Percentiles rank a stretch among this genome's conserved stretches.
phyloP scores from a whole-genome alignment of 2,329 filamentous ascomycete species.

The Microcyclosporella mali region DNA sequence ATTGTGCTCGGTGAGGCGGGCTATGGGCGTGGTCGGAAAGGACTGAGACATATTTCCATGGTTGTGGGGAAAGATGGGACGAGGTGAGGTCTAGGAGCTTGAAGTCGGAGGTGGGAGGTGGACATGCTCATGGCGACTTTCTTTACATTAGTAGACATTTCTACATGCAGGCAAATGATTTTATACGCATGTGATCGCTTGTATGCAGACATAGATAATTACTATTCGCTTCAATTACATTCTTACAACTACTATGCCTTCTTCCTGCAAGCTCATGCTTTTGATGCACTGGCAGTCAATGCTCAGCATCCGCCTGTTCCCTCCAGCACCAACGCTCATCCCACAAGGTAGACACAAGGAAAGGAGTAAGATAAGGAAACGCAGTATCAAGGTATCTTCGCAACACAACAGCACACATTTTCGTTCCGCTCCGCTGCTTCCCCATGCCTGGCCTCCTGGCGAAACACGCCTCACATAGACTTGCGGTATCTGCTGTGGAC shows the following conservation, averaged over 20 bases:
- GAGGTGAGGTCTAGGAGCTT: not conserved
- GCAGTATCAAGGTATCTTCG: slow-evolving; percentile 23
- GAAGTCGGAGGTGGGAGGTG: not conserved
- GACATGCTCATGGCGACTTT: too few relatives aligned
- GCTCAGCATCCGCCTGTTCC: slow-evolving; percentile 17
- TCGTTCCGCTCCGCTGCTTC: slow-evolving; percentile 7
- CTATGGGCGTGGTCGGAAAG: slow-evolving; percentile 24
- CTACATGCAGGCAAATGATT: too few relatives aligned
- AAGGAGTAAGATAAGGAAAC: slow-evolving; percentile 3
- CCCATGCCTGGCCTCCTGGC: slow-evolving; percentile 10
- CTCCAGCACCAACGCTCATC: slow-evolving; percentile 14
- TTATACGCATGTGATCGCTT: not conserved
- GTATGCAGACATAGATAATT: not conserved
- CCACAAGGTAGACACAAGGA: slow-evolving; percentile 20
- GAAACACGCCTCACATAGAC: slow-evolving; percentile 3
- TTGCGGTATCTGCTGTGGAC: slow-evolving; percentile 10
- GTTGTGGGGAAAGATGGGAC: slow-evolving; percentile 3
- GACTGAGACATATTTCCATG: not conserved
- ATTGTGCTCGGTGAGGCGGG: slow-evolving; percentile 27
- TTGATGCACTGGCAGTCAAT: slow-evolving; percentile 9
- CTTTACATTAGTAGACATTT: too few relatives aligned
- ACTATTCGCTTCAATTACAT: slow-evolving; percentile 12
- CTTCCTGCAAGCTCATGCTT: not conserved
- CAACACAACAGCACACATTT: slow-evolving; percentile 8
- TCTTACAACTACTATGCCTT: slow-evolving; percentile 12